These are phyloP conservation scores for Naganishia kalamii DNA, from an alignment of 768 basidiomycete genomes.

Conservation along the genomic window DNA sequence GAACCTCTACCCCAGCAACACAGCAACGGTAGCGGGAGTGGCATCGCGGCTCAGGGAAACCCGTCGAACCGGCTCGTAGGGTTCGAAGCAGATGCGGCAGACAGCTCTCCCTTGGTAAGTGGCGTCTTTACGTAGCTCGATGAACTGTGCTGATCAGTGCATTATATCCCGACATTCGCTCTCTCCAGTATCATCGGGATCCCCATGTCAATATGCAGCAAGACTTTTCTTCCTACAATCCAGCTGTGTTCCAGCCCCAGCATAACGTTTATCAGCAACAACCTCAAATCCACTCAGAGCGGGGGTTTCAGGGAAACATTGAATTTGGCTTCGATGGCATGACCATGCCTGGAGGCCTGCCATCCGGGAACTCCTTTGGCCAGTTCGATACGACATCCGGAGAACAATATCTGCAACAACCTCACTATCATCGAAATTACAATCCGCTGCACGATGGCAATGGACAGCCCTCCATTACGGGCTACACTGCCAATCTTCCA, in stretches of 20 bases:
- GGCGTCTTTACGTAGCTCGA: too few relatives aligned
- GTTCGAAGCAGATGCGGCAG: not conserved
- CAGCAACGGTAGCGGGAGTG: not conserved
- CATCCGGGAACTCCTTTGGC: not conserved
- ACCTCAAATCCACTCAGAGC: not conserved
- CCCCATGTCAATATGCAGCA: not conserved
- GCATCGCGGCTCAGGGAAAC: not conserved
- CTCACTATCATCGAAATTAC: not conserved
- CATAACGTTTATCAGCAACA: not conserved
- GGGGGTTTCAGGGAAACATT: not conserved
- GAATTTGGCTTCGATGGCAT: not conserved
- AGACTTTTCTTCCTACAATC: not conserved
- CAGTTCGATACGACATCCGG: not conserved
- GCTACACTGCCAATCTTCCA: not conserved
- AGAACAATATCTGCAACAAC: not conserved
- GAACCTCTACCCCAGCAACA: not conserved
- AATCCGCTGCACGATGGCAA: not conserved
- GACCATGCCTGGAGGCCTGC: not conserved
- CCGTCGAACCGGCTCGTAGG: conserved; percentile 1
- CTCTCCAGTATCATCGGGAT: conserved; percentile 1
- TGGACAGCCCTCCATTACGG: not conserved
- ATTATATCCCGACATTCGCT: too few relatives aligned
- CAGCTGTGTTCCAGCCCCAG: not conserved
- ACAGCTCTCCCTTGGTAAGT: not conserved
- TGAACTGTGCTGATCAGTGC: not conserved